Evolutionary conservation across 768 basidiomycete species (phyloP), one percentile per base, ranked within the genome.

Genomic region (Dendrothele bispora): DNA sequence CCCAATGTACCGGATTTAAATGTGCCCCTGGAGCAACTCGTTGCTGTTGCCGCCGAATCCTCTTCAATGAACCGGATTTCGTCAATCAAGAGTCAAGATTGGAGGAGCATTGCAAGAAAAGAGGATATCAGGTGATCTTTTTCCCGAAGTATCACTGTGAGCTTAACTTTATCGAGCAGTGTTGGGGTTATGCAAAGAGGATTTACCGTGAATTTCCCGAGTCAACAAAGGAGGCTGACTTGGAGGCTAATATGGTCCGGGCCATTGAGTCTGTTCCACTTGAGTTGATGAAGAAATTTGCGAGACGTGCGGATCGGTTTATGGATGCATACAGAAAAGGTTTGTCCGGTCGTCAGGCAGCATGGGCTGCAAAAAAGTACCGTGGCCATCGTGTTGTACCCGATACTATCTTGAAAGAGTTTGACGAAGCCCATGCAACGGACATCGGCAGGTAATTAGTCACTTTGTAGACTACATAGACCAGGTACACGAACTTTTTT

Each of bases 161-260:
- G 51, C 56, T 71, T 8, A 72, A 71, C 48, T 63, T 60, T 24
- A 72, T 72, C 45, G 71, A 72, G 51, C 61, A 61, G 50, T 67
- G 60, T 34, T 70, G 59, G n/a, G n/a, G n/a, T n/a, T n/a, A n/a
- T n/a, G n/a, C 61, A 20, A 72, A 72, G 51, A 48, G 49, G 4
- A 14, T 47, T 1, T 71, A 72, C 46, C 50, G 65, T 0, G 6
- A 51, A 17, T 28, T 40, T 37, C 59, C 55, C 3, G 15, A 34
- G 3, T 59, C 60, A 3, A 37, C 49, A 1, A 42, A 45, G 4
- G 57, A 62, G 20, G 60, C 50, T 1, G 61, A 61, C 25, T 43
- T 68, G 10, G 56, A 63, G 36, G 11, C 15, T 0, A 70, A 69
- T 46, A 49, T 64, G 3, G 4, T 55, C 7, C 29, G 24, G 1